phyloP scores from a whole-genome alignment of 2,329 filamentous ascomycete species.

The Apiospora sp. region DNA sequence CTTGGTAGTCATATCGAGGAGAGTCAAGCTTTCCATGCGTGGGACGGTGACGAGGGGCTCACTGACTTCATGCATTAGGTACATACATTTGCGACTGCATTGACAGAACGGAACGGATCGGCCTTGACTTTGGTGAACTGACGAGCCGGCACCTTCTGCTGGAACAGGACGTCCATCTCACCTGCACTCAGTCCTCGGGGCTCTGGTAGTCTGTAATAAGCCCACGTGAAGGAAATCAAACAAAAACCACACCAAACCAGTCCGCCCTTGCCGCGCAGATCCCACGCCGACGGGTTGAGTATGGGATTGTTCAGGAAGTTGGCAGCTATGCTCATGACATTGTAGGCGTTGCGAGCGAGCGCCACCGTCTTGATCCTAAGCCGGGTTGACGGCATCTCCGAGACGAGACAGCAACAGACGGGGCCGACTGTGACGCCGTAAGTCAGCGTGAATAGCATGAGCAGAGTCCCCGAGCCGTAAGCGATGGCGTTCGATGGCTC shows the following conservation, averaged over 20 bases:
- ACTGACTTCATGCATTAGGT: background rate
- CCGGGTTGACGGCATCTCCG: slow-evolving; percentile 50
- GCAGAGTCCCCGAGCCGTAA: background rate
- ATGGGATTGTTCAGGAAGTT: slow-evolving; percentile 43
- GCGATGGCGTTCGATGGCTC: background rate
- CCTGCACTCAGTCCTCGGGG: slow-evolving; percentile 50
- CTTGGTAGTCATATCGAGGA: background rate
- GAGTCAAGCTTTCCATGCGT: background rate
- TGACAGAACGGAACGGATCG: background rate
- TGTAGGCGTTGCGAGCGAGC: slow-evolving; percentile 43
- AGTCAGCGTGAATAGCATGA: slow-evolving; percentile 48
- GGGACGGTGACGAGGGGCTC: background rate
- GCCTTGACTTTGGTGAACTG: slow-evolving; percentile 15
- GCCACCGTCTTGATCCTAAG: slow-evolving; percentile 36
- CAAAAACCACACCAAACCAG: slow-evolving; percentile 40
- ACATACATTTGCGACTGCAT: background rate
- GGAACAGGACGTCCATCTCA: slow-evolving; percentile 54
- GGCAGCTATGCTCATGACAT: slow-evolving; percentile 47
- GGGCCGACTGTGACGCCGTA: slow-evolving; percentile 54
- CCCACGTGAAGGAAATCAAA: slow-evolving; percentile 47
- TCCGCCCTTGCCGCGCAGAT: slow-evolving; percentile 33
- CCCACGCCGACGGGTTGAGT: slow-evolving; percentile 41
- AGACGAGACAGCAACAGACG: slow-evolving; percentile 51
- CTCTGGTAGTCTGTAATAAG: slow-evolving; percentile 50
- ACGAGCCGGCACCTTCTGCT: slow-evolving; percentile 27